Percentiles rank a stretch among this genome's conserved stretches.
phyloP scores from a whole-genome alignment of 1,139 yeast genomes.

The Magnusiomyces ingens region DNA sequence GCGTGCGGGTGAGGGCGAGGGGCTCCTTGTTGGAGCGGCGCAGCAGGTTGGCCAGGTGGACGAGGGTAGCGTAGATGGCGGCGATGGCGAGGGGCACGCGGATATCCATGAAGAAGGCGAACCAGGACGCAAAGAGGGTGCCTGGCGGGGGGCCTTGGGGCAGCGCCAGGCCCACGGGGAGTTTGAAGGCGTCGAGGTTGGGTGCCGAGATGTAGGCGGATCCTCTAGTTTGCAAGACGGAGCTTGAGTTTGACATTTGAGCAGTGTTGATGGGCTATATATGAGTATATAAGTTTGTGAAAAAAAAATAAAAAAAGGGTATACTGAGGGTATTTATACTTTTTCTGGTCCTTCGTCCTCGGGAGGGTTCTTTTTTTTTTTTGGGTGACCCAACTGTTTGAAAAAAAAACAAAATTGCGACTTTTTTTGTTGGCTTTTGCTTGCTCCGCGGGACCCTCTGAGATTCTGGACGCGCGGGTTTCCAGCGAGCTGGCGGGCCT shows the following conservation, averaged over 20 bases:
- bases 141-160: conserved; percentile 27
- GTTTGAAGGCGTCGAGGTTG: conserved; percentile 23
- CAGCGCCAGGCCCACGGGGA: conserved; percentile 28
- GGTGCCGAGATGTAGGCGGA: conserved; percentile 25
- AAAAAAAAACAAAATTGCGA: too few species aligned
- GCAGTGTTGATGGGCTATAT: conserved; percentile 10
- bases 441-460: too few species aligned
- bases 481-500: too few species aligned
- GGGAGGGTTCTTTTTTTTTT: too few species aligned
- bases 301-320: background rate
- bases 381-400: too few species aligned
- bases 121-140: conserved; percentile 26
- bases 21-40: conserved; percentile 49
- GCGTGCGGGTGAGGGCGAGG: conserved; percentile 41
- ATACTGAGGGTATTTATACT: too few species aligned
- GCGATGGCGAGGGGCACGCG: conserved; percentile 54
- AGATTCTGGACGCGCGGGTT: too few species aligned
- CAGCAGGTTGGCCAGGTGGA: conserved; percentile 48
- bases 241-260: too few species aligned
- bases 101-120: conserved; percentile 35
- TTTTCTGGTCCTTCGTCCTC: too few species aligned
- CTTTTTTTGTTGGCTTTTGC: too few species aligned
- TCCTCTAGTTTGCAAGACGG: background rate
- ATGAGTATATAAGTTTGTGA: background rate
- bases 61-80: conserved; percentile 50